Percentiles rank a stretch among this genome's conserved stretches.
phyloP scores from a whole-genome alignment of 805 yeast species.

The Kregervanrija pseudodelftensis region DNA sequence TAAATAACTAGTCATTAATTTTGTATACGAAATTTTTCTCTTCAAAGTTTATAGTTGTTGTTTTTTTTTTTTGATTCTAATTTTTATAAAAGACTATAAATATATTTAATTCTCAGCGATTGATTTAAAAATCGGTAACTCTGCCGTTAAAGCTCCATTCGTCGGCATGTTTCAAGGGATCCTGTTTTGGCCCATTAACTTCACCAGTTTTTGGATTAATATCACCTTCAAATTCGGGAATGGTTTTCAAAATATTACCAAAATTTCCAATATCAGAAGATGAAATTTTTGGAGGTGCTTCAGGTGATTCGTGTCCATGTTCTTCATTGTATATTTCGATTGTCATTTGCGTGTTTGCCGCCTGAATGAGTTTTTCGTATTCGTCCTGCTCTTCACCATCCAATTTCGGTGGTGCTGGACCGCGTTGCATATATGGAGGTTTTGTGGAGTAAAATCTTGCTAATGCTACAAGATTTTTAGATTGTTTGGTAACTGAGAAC shows the following conservation, averaged over 20 bases:
- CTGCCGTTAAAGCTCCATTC: slow-evolving; percentile 88
- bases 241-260: slow-evolving; percentile 63
- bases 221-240: slow-evolving; percentile 95
- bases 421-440: slow-evolving; percentile 12
- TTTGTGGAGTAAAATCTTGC: slow-evolving; percentile 7
- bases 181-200: slow-evolving; percentile 95
- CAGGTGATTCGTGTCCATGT: slow-evolving; percentile 17
- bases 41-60: not conserved
- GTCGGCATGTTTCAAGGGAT: slow-evolving; percentile 78
- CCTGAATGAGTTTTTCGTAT: slow-evolving; percentile 76
- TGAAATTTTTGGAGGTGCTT: slow-evolving; percentile 28
- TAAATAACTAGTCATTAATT: no score
- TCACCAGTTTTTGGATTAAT: slow-evolving; percentile 92
- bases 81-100: no score
- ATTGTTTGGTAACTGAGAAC: not conserved
- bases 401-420: slow-evolving; percentile 61
- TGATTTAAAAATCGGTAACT: slow-evolving; percentile 76
- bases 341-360: slow-evolving; percentile 73
- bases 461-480: not conserved
- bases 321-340: slow-evolving; percentile 61
- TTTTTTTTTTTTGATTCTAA: not conserved
- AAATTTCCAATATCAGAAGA: slow-evolving; percentile 49
- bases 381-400: slow-evolving; percentile 82
- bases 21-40: no score
- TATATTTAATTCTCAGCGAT: no score